Base-by-base conservation (phyloP, 805 yeast genomes). In the Blastobotrys mokoenaii region DNA sequence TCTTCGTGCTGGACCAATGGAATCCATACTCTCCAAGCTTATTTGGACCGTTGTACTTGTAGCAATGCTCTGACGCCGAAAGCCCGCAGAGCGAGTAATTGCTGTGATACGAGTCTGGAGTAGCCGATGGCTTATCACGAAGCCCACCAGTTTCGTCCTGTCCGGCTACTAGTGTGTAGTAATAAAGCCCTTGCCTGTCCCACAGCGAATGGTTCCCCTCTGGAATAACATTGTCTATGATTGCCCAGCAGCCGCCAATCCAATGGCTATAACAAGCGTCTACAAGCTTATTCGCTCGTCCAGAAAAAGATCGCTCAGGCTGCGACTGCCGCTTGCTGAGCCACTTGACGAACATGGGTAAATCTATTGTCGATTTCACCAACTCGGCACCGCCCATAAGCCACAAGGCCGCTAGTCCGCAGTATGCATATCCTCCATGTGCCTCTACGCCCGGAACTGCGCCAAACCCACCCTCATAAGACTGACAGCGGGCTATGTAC, bases 181-280 rank as follows among this genome's bases (percentile, higher is more conserved):
- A 71, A 29, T 50, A 74, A 38, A 90, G 64, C 1, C 76, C 79
- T 8, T 71, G 67, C 48, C 88, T 73, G 47, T 79, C 70, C 48
- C 82, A 58, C 47, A 73, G 51, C 35, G 44, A 18, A 30, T 48
- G 18, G 15, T 49, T 45, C 46, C 51, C 27, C 3, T 66, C 62
- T 0, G 59, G 55, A 1, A 68, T 31, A 0, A 81, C 66, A 0
- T 74, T 67, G 48, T 84, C 93, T 3, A 87, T 47, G 31, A 86
- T 62, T 0, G 85, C 78, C 50, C 73, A 69, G 33, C 81, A 61
- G 0, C 87, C 94, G 1, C 97, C 97, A 1, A 88, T 82, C 98
- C 98, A 93, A 62, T 83, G 90, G 58, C 90, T 79, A 61, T 93
- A 93, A 63, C 98, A 93, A 0, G 95, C 96, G 61, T 93, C 98